Conservation (phyloP, 768 basidiomycete species). For the Scleroderma citrinum region DNA sequence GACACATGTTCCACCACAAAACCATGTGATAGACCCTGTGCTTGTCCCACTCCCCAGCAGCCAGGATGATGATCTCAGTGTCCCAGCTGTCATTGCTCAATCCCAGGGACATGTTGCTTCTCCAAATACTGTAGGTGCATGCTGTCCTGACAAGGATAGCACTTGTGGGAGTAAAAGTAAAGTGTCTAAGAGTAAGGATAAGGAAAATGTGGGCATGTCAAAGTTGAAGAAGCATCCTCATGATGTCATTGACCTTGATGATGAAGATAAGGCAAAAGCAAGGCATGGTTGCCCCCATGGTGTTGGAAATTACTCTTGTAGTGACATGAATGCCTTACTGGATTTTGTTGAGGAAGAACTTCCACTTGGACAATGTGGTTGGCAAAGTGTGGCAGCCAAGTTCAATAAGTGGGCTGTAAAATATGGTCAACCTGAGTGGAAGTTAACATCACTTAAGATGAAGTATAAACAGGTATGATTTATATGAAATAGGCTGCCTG, state of each 20-base stretch:
- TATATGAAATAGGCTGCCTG: no score
- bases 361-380: slow-evolving; percentile 1
- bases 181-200: neutral
- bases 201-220: neutral
- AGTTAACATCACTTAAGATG: slow-evolving; percentile 10
- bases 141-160: neutral
- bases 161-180: neutral
- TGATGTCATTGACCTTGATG: neutral
- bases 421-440: neutral
- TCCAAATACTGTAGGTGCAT: neutral
- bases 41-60: neutral
- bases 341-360: slow-evolving; percentile 1
- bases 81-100: neutral
- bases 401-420: slow-evolving; percentile 1
- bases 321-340: neutral
- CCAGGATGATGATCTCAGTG: neutral
- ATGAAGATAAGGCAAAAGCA: neutral
- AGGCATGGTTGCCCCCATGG: neutral
- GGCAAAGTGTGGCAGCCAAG: neutral
- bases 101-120: neutral
- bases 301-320: neutral
- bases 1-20: neutral
- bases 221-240: neutral
- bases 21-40: neutral
- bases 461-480: slow-evolving; percentile 25